Evolutionary conservation across 2,329 filamentous ascomycete species (phyloP).

Genomic region (Colletotrichum echinochloae): DNA sequence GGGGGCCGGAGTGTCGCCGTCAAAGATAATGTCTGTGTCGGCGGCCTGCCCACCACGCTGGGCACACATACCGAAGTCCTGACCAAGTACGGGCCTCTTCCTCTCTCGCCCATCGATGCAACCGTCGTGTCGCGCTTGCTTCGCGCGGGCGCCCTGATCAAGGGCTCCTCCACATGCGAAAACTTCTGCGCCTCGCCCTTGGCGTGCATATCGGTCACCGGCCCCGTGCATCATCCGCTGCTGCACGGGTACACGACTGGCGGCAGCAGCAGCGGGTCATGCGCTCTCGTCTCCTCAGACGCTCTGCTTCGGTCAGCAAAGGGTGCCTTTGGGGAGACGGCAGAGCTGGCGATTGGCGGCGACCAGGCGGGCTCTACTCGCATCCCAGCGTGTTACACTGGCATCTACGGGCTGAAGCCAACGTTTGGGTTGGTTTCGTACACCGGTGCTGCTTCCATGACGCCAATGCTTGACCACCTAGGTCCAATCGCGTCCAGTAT

Average conservation of each 20-base stretch:
- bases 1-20: conserved; percentile 48
- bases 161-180: conserved; percentile 53
- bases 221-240: conserved; percentile 53
- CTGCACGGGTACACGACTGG: conserved; percentile 48
- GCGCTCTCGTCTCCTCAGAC: conserved; percentile 46
- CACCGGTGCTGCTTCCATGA: conserved; percentile 56
- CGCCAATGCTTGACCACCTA: conserved; percentile 57
- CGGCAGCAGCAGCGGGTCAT: conserved; percentile 52
- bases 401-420: conserved; percentile 57
- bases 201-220: conserved; percentile 51
- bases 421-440: conserved; percentile 62
- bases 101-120: conserved; percentile 51
- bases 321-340: conserved; percentile 44
- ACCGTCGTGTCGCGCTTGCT: conserved; percentile 50
- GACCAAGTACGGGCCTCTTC: conserved; percentile 44
- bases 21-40: conserved; percentile 53
- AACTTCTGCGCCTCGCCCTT: conserved; percentile 52
- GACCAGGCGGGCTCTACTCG: conserved; percentile 55
- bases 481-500: conserved; percentile 58
- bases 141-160: conserved; percentile 49
- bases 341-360: conserved; percentile 52
- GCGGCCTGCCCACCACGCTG: conserved; percentile 50
- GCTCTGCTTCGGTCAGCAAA: conserved; percentile 28
- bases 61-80: conserved; percentile 50
- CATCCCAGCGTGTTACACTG: conserved; percentile 52